Conservation (phyloP, 2,329 filamentous ascomycete species). For the Alternaria alternata region DNA sequence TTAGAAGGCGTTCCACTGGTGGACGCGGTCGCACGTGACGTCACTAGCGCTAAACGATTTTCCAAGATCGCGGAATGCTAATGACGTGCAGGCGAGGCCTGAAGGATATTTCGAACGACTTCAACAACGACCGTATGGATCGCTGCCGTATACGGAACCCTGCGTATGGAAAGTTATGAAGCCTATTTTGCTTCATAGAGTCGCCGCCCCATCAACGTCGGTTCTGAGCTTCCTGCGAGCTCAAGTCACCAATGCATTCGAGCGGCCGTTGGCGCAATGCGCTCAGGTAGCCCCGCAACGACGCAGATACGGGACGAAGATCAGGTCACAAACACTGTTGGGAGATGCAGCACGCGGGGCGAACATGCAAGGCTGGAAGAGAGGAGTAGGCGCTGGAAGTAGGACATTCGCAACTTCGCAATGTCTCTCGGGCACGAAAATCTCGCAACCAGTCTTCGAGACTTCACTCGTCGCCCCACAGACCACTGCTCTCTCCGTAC, state of each 20-base stretch:
- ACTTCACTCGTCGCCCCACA: neutral
- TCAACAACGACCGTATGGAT: slow-evolving; percentile 41
- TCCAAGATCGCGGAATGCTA: slow-evolving; percentile 20
- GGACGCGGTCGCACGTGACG: slow-evolving; percentile 37
- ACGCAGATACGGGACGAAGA: slow-evolving; percentile 23
- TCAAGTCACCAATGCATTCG: slow-evolving; percentile 44
- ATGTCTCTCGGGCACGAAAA: slow-evolving; percentile 6
- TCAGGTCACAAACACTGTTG: neutral
- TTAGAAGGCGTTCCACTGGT: neutral
- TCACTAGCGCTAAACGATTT: slow-evolving; percentile 35
- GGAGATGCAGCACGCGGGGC: slow-evolving; percentile 8
- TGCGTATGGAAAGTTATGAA: slow-evolving; percentile 48
- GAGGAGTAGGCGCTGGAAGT: neutral
- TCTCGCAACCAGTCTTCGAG: slow-evolving; percentile 4
- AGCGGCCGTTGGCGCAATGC: slow-evolving; percentile 34
- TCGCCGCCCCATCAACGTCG: slow-evolving; percentile 46
- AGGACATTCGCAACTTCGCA: slow-evolving; percentile 16
- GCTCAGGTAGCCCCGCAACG: slow-evolving; percentile 29
- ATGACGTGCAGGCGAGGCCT: slow-evolving; percentile 24
- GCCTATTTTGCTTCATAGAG: slow-evolving; percentile 41
- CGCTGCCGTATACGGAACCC: slow-evolving; percentile 24
- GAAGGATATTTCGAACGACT: slow-evolving; percentile 13
- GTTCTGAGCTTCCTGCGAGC: slow-evolving; percentile 50
- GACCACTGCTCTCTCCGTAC: neutral
- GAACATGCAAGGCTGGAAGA: neutral